These are phyloP conservation scores for Aspergillus carbonarius DNA, from an alignment of 2,329 filamentous ascomycete genomes.

Conservation along the genomic window DNA sequence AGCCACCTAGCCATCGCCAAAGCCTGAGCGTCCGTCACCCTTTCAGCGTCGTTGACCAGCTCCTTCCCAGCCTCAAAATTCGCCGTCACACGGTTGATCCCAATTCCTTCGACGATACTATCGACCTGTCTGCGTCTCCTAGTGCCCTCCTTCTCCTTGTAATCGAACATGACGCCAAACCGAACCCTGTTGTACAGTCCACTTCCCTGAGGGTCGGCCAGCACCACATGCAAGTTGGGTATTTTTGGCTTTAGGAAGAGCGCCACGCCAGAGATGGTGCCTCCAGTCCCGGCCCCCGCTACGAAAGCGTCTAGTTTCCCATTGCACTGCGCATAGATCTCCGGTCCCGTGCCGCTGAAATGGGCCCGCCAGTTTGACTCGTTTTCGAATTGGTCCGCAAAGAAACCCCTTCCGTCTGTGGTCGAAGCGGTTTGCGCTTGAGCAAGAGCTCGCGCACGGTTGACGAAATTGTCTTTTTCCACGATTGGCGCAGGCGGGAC, in stretches of 20 bases:
- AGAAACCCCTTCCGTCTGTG: conserved; percentile 71
- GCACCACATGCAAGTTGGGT: conserved; percentile 66
- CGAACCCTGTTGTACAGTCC: conserved; percentile 89
- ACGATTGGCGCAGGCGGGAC: conserved; percentile 90
- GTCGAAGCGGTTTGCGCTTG: conserved; percentile 62
- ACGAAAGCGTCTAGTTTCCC: conserved; percentile 83
- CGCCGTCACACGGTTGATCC: conserved; percentile 88
- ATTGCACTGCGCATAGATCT: conserved; percentile 77
- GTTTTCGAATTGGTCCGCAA: conserved; percentile 95
- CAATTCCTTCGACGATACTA: conserved; percentile 92
- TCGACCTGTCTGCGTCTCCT: conserved; percentile 88
- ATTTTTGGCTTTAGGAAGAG: conserved; percentile 75
- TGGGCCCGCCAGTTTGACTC: conserved; percentile 86
- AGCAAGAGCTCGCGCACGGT: conserved; percentile 77
- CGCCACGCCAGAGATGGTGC: conserved; percentile 85
- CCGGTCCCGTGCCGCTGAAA: conserved; percentile 77
- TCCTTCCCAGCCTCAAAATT: conserved; percentile 89
- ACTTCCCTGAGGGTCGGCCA: conserved; percentile 92
- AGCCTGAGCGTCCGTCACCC: conserved; percentile 85
- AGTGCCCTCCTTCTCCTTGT: conserved; percentile 86
- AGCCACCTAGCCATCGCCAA: conserved; percentile 93
- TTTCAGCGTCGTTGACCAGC: conserved; percentile 84
- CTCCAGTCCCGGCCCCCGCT: conserved; percentile 89
- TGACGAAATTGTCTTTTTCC: conserved; percentile 92
- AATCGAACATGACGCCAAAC: conserved; percentile 93